Percentiles rank a stretch among this genome's conserved stretches.
phyloP scores from a whole-genome alignment of 2,329 filamentous ascomycete species.

The Diaporthe ilicicola region DNA sequence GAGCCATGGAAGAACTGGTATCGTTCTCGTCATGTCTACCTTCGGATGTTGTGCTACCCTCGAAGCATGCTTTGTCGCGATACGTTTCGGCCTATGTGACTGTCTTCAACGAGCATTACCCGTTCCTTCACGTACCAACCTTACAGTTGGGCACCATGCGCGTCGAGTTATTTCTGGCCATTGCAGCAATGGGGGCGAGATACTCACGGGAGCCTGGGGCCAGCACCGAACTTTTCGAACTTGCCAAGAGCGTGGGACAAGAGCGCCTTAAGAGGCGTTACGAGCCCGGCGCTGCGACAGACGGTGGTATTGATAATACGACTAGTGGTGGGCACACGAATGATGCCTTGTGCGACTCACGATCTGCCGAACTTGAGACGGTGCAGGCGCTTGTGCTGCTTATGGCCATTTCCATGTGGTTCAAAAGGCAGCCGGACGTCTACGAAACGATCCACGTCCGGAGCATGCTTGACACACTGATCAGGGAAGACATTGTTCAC shows the following conservation, averaged over 20 bases:
- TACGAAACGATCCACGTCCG: background rate
- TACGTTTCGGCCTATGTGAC: background rate
- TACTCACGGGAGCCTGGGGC: background rate
- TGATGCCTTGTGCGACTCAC: background rate
- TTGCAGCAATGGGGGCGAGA: background rate
- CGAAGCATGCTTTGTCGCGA: background rate
- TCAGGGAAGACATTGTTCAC: background rate
- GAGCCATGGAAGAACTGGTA: background rate
- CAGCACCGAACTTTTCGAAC: background rate
- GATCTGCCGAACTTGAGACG: background rate
- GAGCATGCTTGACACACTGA: background rate
- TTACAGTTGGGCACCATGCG: background rate
- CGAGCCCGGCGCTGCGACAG: background rate
- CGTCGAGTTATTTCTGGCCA: background rate
- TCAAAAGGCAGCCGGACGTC: background rate
- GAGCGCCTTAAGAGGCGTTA: background rate
- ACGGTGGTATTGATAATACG: background rate
- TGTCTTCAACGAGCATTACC: slow-evolving; percentile 1
- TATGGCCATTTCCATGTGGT: background rate
- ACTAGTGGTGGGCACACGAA: background rate
- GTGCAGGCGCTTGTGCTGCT: background rate
- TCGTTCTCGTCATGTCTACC: background rate
- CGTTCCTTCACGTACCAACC: slow-evolving; percentile 1
- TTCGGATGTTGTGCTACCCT: background rate
- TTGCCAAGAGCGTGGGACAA: background rate